Evolutionary conservation across 345 rosid genomes (phyloP), one percentile per base, ranked within the genome.

Genomic region (Hypericum androsaemum): DNA sequence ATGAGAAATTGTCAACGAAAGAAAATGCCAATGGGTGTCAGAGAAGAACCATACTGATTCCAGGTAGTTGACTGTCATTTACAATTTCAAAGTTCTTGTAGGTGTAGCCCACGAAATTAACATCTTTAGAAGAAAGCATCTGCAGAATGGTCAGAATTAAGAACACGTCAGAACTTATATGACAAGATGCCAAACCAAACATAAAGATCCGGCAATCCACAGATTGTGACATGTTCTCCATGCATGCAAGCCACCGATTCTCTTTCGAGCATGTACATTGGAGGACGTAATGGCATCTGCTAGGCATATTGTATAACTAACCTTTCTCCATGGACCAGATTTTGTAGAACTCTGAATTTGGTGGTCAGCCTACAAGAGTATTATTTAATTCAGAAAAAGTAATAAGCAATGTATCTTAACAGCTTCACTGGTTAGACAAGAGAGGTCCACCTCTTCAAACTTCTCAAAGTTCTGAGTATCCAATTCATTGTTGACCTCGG

Each of bases 391-490:
- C 62, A 59, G 1, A 12, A 43, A 39, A 17, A 49, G 15, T 28
- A 38, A 39, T 32, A 40, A 41, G 55, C 14, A 10, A 11, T 7
- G 49, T 12, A 12, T 12, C 49, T 4, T 12, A 12, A 12, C 6
- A 12, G 13, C 9, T 9, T 5, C 49, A n/a, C 13, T 45, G 17
- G 5, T 13, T 8, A 6, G 14, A 8, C 8, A 46, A 46, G 5
- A 46, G 49, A 46, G 17, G 8, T 12, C 10, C 43, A 81, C 87
- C 83, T 81, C 88, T 6, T 81, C 88, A 76, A 81, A 81, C 63
- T 78, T 80, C 60, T 80, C 83, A 50, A 80, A 80, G 72, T 80
- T 80, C 51, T 75, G 87, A 32, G 83, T 78, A 49, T 81, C 88
- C 45, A 81, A 67, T 48, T 72, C 84, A 71, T 69, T 69, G 53